Base-by-base conservation (phyloP, 202 grass and related monocot species). In the Schoenoplectus tabernaemontani region DNA sequence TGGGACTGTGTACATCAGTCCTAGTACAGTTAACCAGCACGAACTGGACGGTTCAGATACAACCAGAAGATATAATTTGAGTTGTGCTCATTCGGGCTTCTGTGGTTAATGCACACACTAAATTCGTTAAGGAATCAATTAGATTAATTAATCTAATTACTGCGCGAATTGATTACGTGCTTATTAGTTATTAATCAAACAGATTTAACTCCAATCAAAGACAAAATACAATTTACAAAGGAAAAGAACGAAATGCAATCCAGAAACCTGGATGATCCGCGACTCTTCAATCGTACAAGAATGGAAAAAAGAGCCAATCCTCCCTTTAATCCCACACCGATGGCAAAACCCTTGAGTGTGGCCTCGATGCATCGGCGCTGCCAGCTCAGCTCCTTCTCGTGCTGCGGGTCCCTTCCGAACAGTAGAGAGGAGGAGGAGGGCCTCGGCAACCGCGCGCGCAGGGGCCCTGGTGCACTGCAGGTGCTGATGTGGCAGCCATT, bases 241-340 rank as follows among this genome's bases (percentile, higher is more conserved):
- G 59, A 53, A 77, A 47, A n/a, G n/a, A n/a, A n/a, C n/a, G 19
- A 60, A 63, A 37, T 83, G 57, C 81, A 83, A 61, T 51, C 17
- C 3, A 44, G 51, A 76, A n/a, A 92, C 86, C 88, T 86, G 20
- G 87, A 57, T 59, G 91, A 89, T 77, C 88, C 80, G 63, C 95
- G 95, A 83, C 88, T 98, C 81, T 87, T 87, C 88, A 98, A 57
- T 22, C 95, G 91, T 12, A 93, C 83, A 24, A 98, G 95, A 34
- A 98, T 62, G 28, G 95, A 98, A 88, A 89, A 87, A 20, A 98
- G 83, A 20, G 91, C 91, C 58, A 98, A 85, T 54, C 95, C 95
- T 0, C 95, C 95, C 84, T 92, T 98, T 41, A 98, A 87, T 4
- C 95, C 95, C 0, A 89, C 81, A 51, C 96, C 91, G 57, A 98